Percentiles rank a stretch among this genome's conserved stretches.
Evolutionary conservation across 345 rosid species (phyloP).

Genomic region (Eucalyptus microcorys): DNA sequence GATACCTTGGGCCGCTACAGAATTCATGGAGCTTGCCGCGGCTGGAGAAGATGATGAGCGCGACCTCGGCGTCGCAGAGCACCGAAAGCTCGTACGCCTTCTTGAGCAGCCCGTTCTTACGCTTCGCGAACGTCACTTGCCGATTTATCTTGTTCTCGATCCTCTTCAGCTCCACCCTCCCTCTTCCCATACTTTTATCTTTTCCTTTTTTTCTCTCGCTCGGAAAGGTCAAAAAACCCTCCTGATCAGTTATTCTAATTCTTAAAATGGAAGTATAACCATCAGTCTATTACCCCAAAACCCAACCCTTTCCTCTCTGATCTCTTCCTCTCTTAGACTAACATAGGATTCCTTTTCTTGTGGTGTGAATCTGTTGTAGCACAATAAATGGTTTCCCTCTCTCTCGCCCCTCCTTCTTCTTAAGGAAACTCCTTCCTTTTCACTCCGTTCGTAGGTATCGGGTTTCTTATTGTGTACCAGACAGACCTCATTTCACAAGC

Average conservation of each 20-base stretch:
- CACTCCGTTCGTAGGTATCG: background rate
- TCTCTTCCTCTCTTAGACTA: background rate
- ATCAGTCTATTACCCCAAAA: background rate
- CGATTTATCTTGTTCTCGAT: conserved; percentile 75
- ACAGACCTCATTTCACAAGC: background rate
- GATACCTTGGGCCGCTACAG: conserved; percentile 50
- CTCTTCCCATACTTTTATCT: conserved; percentile 38
- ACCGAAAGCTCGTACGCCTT: conserved; percentile 74
- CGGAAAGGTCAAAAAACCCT: background rate
- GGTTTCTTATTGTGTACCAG: background rate
- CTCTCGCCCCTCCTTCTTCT: background rate
- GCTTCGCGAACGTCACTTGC: conserved; percentile 69
- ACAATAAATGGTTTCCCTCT: background rate
- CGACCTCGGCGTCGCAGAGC: conserved; percentile 67
- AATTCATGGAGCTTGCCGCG: conserved; percentile 63
- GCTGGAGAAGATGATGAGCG: conserved; percentile 60
- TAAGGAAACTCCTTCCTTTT: background rate
- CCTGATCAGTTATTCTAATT: background rate
- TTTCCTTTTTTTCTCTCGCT: background rate
- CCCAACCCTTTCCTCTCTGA: background rate
- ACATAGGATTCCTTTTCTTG: background rate
- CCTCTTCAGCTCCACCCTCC: conserved; percentile 78
- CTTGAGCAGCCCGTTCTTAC: conserved; percentile 78
- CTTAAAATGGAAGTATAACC: background rate
- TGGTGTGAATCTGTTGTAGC: background rate